Evolutionary conservation across 1,139 yeast species (phyloP).

Genomic region (Nakaseomyces sp.): DNA sequence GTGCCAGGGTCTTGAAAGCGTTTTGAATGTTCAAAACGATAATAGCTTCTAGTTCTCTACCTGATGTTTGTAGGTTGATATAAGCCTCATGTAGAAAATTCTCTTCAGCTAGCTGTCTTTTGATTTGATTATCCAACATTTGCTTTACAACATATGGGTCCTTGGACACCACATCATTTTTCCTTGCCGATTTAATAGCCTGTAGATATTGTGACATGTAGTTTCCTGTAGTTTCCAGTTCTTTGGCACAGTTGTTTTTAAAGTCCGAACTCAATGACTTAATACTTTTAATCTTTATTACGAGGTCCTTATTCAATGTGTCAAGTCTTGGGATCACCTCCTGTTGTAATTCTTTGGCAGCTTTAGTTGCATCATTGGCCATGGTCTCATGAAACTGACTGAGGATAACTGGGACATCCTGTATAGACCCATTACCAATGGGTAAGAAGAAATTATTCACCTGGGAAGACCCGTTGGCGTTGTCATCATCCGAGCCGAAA

Average conservation of each 20-base stretch:
- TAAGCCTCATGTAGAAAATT: slow-evolving; percentile 82
- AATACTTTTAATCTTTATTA: slow-evolving; percentile 81
- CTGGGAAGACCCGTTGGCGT: not conserved
- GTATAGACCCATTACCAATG: slow-evolving; percentile 70
- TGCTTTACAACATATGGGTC: slow-evolving; percentile 81
- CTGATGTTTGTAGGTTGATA: slow-evolving; percentile 77
- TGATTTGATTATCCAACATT: slow-evolving; percentile 65
- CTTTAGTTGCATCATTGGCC: slow-evolving; percentile 55
- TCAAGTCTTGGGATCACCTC: slow-evolving; percentile 77
- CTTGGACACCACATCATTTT: slow-evolving; percentile 31
- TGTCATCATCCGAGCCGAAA: slow-evolving; percentile 4
- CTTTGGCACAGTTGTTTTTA: slow-evolving; percentile 63
- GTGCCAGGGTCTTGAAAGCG: slow-evolving; percentile 65
- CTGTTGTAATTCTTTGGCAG: slow-evolving; percentile 61
- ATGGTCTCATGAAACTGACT: slow-evolving; percentile 67
- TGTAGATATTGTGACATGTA: slow-evolving; percentile 43
- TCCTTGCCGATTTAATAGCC: slow-evolving; percentile 38
- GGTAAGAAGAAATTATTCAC: slow-evolving; percentile 41
- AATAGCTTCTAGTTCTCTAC: slow-evolving; percentile 80
- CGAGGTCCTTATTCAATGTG: slow-evolving; percentile 71
- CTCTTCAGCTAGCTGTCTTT: slow-evolving; percentile 72
- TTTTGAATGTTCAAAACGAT: slow-evolving; percentile 81
- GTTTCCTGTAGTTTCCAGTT: slow-evolving; percentile 52
- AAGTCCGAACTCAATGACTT: slow-evolving; percentile 75
- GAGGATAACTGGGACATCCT: slow-evolving; percentile 69